These are phyloP conservation scores for Metrosideros polymorpha DNA, from an alignment of 441 rosid species.

Conservation along the genomic window DNA sequence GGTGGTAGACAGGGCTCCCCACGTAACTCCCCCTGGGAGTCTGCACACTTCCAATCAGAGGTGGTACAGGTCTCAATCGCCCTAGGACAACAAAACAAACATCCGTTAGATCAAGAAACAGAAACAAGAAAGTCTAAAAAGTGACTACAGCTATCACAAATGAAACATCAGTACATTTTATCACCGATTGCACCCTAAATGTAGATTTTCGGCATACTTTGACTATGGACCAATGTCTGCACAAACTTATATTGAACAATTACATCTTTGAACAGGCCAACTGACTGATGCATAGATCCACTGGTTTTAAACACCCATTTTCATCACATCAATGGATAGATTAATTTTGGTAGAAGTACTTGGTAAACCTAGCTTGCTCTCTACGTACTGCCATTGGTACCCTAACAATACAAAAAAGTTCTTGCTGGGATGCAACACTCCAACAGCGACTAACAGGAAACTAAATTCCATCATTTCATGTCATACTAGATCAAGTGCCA, in stretches of 20 bases:
- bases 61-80: conserved; percentile 1
- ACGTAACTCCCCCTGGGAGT: background rate
- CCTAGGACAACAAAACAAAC: background rate
- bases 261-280: background rate
- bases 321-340: background rate
- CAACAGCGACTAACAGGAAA: background rate
- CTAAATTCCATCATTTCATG: background rate
- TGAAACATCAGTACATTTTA: background rate
- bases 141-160: background rate
- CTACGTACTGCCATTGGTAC: background rate
- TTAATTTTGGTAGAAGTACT: background rate
- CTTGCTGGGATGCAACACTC: background rate
- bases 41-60: conserved; percentile 2
- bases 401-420: background rate
- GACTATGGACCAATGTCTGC: background rate
- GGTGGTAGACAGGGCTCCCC: conserved; percentile 1
- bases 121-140: background rate
- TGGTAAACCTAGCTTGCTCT: background rate
- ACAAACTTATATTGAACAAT: background rate
- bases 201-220: background rate
- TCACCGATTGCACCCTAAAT: background rate
- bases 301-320: background rate
- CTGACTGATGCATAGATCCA: background rate
- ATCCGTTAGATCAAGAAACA: background rate
- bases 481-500: background rate